Conservation (phyloP, 2,329 filamentous ascomycete genomes). For the Endothia cerciana region DNA sequence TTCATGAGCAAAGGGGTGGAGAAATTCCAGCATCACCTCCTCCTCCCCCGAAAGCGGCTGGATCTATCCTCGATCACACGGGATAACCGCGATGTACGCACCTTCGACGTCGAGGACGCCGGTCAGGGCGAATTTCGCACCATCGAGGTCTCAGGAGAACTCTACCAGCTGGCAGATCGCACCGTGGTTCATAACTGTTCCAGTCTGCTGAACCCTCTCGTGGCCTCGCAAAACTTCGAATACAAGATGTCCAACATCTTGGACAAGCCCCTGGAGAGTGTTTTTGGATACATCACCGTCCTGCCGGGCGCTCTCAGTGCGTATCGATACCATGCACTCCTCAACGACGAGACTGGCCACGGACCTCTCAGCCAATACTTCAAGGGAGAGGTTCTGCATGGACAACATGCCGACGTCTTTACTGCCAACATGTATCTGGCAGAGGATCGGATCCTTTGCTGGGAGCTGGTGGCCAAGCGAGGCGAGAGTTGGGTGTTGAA, state of each 20-base stretch:
- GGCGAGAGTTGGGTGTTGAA: constrained; percentile 96
- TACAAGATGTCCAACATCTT: constrained; percentile 99
- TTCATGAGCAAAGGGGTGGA: too few relatives aligned
- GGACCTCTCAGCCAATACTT: constrained; percentile 97
- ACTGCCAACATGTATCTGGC: constrained; percentile 96
- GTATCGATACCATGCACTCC: constrained; percentile 92
- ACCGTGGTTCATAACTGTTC: too few relatives aligned
- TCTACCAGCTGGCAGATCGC: too few relatives aligned
- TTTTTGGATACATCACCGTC: constrained; percentile 98
- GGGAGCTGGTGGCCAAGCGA: constrained; percentile 94
- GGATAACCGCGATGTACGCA: too few relatives aligned
- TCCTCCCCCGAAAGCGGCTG: too few relatives aligned
- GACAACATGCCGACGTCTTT: constrained; percentile 94
- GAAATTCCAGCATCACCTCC: too few relatives aligned
- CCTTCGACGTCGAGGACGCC: too few relatives aligned
- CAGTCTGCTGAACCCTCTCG: constrained; percentile 88
- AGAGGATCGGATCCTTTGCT: constrained; percentile 87
- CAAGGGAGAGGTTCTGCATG: constrained; percentile 96
- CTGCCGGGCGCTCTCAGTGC: constrained; percentile 92
- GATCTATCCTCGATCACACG: too few relatives aligned
- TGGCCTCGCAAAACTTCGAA: constrained; percentile 98
- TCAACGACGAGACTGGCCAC: constrained; percentile 95
- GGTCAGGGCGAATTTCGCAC: too few relatives aligned
- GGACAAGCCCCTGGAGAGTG: constrained; percentile 94
- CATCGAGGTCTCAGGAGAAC: too few relatives aligned